phyloP scores from a whole-genome alignment of 2,329 filamentous ascomycete genomes.

The Sporothrix pallida region DNA sequence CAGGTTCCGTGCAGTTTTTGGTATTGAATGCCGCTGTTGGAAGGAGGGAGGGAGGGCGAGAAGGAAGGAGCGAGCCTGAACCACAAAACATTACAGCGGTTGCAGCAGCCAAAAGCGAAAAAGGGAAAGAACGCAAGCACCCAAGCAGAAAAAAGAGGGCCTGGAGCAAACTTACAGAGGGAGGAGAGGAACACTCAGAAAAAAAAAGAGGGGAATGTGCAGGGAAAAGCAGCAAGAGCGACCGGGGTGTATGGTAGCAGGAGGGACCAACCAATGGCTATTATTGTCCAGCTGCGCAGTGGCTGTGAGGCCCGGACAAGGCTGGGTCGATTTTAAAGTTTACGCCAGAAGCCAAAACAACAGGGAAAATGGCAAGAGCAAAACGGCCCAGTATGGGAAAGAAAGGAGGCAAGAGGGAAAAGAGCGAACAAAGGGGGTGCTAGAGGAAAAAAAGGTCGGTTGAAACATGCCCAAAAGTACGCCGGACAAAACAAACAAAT shows the following conservation, averaged over 20 bases:
- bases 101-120: neutral
- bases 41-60: constrained; percentile 14
- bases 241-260: neutral
- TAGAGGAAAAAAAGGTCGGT: neutral
- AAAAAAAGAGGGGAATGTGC: neutral
- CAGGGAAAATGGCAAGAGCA: no score
- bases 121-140: neutral
- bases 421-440: neutral
- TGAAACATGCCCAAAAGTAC: constrained; percentile 15
- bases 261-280: constrained; percentile 7
- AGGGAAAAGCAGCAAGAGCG: neutral
- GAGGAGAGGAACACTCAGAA: neutral
- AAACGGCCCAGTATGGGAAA: no score
- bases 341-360: neutral
- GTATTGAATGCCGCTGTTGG: neutral
- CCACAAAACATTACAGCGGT: neutral
- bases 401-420: neutral
- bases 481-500: neutral
- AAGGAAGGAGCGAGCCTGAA: neutral
- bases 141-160: neutral
- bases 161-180: neutral
- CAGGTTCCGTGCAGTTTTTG: neutral
- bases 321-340: constrained; percentile 1
- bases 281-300: constrained; percentile 35
- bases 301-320: constrained; percentile 28